Base-by-base conservation (phyloP, 106 monocot species). In the Dioscorea zingiberensis region DNA sequence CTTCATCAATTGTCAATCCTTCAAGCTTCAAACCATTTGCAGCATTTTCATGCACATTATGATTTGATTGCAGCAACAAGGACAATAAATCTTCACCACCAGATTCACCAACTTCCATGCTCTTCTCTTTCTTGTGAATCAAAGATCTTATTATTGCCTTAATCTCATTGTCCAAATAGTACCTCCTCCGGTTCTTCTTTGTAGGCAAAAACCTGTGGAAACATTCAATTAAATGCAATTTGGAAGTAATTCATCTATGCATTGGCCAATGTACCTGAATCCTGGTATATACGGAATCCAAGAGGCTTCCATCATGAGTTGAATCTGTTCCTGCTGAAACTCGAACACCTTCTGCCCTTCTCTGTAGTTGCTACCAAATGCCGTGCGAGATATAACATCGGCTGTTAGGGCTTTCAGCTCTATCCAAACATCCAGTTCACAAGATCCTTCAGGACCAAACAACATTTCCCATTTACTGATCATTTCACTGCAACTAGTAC, bases 281-380 rank as follows among this genome's bases (percentile, higher is more conserved):
- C 72, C 74, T 14, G 86, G 90, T 9, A 86, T 24, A 25, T 77
- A 71, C 0, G 60, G 30, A 54, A 7, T 26, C 13, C 27, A 65
- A 25, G 67, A 13, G 18, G 83, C 73, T 44, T 80, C 69, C 0
- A 72, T 19, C 0, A 75, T 32, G 4, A 83, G 83, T 16, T 47
- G 25, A 21, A 17, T 44, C 57, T 78, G 83, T 66, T 90, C 86
- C 16, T 55, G 61, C 32, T 90, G 86, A 0, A 90, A 66, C 38
- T 90, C 65, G 55, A 86, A 90, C 64, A 90, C 81, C 38, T 61
- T 71, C 60, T 60, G 74, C 32, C 83, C 90, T 78, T 86, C 90
- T 58, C 76, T 60, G 62, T 72, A 90, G 67, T 66, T 86, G 65
- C 83, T 86, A 21, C 90, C 83, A 67, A 91, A 91, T 19, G 90